These are phyloP conservation scores for Ascochyta pisi DNA, from an alignment of 2,329 filamentous ascomycete species.

Conservation along the genomic window DNA sequence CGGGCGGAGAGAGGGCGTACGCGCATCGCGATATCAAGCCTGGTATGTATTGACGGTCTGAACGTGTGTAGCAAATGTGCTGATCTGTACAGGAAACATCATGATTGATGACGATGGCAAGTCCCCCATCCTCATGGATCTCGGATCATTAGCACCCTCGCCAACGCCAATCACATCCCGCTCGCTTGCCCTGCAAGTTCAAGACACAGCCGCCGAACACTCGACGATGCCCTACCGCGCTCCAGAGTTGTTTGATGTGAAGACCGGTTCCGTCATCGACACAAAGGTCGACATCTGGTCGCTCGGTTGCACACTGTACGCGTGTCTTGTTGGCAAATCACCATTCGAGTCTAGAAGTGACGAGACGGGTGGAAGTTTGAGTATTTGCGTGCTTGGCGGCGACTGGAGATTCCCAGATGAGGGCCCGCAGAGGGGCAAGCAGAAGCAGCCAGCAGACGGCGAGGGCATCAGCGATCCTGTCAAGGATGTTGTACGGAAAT, in stretches of 20 bases:
- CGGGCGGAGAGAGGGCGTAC: constrained; percentile 78
- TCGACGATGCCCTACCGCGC: constrained; percentile 98
- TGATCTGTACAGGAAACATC: constrained; percentile 74
- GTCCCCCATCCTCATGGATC: constrained; percentile 94
- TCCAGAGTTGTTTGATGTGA: constrained; percentile 96
- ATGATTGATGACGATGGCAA: constrained; percentile 95
- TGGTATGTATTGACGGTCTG: constrained; percentile 60
- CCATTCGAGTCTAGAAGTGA: constrained; percentile 96
- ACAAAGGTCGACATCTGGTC: constrained; percentile 99
- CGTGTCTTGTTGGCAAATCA: constrained; percentile 93
- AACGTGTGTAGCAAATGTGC: neutral
- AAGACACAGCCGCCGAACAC: constrained; percentile 94
- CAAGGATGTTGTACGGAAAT: constrained; percentile 85
- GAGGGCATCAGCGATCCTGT: constrained; percentile 78
- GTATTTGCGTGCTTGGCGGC: constrained; percentile 88
- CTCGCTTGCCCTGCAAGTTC: constrained; percentile 87
- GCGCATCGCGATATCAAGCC: constrained; percentile 98
- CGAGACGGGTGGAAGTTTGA: constrained; percentile 92
- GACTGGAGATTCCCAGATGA: constrained; percentile 98
- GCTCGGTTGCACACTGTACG: constrained; percentile 95
- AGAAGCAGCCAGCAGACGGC: constrained; percentile 55
- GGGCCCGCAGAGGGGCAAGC: constrained; percentile 64
- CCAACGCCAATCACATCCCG: constrained; percentile 90
- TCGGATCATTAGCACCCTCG: constrained; percentile 87
- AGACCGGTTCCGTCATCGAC: constrained; percentile 88